Percentiles rank a stretch among this genome's conserved stretches.
These are phyloP conservation scores for Coelastrella sp. DNA, from an alignment of 139 green algal genomes.

Conservation along the genomic window DNA sequence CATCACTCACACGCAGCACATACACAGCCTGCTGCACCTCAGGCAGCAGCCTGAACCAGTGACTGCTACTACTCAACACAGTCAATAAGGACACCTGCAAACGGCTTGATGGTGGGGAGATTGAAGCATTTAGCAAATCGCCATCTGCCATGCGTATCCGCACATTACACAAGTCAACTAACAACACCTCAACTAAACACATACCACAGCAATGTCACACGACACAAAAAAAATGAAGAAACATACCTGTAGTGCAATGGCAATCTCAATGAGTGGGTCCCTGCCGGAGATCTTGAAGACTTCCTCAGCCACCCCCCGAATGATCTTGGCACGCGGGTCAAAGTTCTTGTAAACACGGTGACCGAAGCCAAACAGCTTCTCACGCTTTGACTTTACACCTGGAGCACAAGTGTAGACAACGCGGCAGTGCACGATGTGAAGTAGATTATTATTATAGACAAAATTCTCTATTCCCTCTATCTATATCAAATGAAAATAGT, in stretches of 20 bases:
- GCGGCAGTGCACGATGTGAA: not conserved
- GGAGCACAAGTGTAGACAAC: slow-evolving; percentile 45
- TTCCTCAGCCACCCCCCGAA: slow-evolving; percentile 85
- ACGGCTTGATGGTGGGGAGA: too few relatives aligned
- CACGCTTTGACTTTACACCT: slow-evolving; percentile 77
- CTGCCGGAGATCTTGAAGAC: slow-evolving; percentile 92
- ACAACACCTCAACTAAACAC: not conserved
- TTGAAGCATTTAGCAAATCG: too few relatives aligned
- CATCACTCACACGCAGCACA: too few relatives aligned
- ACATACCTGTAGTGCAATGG: slow-evolving; percentile 83
- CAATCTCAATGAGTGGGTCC: slow-evolving; percentile 97
- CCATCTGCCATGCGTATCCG: too few relatives aligned
- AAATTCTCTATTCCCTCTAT: too few relatives aligned
- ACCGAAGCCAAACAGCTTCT: slow-evolving; percentile 97
- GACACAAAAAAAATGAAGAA: too few relatives aligned
- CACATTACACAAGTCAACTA: not conserved
- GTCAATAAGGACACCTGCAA: too few relatives aligned
- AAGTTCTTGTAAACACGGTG: slow-evolving; percentile 99
- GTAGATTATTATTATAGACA: too few relatives aligned
- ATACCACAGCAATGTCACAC: not conserved
- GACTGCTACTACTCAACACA: too few relatives aligned
- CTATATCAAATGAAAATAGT: too few relatives aligned
- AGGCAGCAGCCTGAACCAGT: too few relatives aligned
- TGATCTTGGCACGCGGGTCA: slow-evolving; percentile 96
- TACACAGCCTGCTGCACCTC: too few relatives aligned